Evolutionary conservation across 495 filamentous ascomycete species (phyloP), one percentile per base, ranked within the genome.

Genomic region (Aspergillus egyptiacus): DNA sequence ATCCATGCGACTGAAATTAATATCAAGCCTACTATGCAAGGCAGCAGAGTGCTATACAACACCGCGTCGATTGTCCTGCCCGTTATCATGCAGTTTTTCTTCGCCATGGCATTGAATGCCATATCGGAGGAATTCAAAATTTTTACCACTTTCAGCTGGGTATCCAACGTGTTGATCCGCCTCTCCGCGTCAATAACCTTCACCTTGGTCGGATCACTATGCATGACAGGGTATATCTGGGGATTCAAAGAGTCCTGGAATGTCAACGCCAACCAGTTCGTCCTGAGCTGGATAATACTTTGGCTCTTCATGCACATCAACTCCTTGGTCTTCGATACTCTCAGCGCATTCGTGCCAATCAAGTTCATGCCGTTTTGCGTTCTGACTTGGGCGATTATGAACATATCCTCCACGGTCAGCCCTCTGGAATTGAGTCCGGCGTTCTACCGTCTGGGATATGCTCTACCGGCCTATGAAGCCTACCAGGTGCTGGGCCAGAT

Each of bases 81-180:
- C 8, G 44, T 77, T 3, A 63, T 77, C 43, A 66, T 70, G 46
- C 64, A 75, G 45, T 77, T 77, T 56, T 75, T 77, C 62, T 77
- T 66, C 58, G 56, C 76, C 7, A 60, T 50, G 53, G 68, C 49
- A 23, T 22, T 62, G 17, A 65, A 63, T 22, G 66, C 62, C 4
- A 56, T 77, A 4, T 68, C 64, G 30, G 51, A 30, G 6, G 46
- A 61, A 31, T 70, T 69, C 50, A 61, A 68, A 7, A 37, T 75
- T 22, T 71, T 67, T 48, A 38, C 59, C 6, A 57, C 42, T n/a
- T 28, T 71, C 8, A 51, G 55, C 27, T 65, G 65, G 8, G 50
- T 48, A 22, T 40, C 54, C 36, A 76, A 73, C 54, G 63, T 64
- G 40, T 22, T 65, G n/a, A 51, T 69, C 15, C 73, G 73, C 14